Evolutionary conservation across 2,329 filamentous ascomycete genomes (phyloP).

Genomic region (Botrytis elliptica): DNA sequence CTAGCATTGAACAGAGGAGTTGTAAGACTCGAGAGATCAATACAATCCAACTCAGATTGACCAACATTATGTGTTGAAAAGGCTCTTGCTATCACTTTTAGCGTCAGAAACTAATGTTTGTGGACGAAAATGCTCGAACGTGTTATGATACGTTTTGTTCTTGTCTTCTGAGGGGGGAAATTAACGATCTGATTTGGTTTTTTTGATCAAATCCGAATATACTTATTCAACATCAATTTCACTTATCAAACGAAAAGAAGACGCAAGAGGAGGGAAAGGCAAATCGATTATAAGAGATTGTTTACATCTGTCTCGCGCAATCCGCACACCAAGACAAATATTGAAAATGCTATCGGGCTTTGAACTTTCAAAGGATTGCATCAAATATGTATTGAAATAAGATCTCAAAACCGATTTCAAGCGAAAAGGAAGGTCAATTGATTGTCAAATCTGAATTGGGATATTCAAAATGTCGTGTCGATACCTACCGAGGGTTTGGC

Average conservation of each 20-base stretch:
- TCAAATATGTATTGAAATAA: background rate
- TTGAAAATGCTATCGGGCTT: background rate
- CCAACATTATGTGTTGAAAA: background rate
- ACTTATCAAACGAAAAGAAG: background rate
- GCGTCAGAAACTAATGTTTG: background rate
- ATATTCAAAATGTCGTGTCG: background rate
- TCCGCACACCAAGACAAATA: background rate
- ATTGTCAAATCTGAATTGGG: background rate
- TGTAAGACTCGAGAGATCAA: background rate
- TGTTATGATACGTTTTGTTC: background rate
- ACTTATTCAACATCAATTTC: background rate
- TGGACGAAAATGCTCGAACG: background rate
- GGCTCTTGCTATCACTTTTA: background rate
- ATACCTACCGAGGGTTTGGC: background rate
- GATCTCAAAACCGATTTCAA: background rate
- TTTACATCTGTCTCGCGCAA: background rate
- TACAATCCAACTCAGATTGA: background rate
- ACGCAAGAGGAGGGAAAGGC: background rate
- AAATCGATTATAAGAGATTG: background rate
- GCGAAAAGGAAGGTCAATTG: background rate
- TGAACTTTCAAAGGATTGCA: background rate
- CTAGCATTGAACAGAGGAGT: background rate
- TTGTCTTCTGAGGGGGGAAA: background rate
- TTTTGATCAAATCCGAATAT: background rate
- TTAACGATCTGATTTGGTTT: background rate